Conservation (phyloP, 225 moss, liverwort and hornwort species). For the Sphagnum contortum region DNA sequence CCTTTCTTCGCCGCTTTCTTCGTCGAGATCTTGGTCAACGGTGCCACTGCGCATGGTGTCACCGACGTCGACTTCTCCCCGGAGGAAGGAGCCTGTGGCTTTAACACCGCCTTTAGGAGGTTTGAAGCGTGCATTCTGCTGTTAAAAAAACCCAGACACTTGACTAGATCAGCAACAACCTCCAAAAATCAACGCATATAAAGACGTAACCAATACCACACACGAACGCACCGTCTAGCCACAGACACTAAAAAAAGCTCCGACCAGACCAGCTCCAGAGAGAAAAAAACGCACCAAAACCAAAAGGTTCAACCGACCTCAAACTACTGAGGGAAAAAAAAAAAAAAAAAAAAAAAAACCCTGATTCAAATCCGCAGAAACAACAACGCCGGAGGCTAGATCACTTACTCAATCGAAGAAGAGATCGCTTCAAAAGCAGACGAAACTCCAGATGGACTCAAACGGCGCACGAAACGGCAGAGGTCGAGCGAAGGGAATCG, state of each 20-base stretch:
- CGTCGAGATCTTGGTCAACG: not conserved
- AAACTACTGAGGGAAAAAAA: too few species aligned
- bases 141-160: not conserved
- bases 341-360: not conserved
- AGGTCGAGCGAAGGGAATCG: too few species aligned
- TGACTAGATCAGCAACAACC: not conserved
- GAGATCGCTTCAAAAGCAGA: not conserved
- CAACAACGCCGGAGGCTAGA: not conserved
- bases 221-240: not conserved
- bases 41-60: too few species aligned
- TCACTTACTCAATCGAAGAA: too few species aligned
- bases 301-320: too few species aligned
- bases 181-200: too few species aligned
- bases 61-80: not conserved
- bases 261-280: not conserved
- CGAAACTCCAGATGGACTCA: not conserved
- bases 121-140: too few species aligned
- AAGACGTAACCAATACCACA: not conserved
- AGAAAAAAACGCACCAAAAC: not conserved
- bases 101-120: not conserved
- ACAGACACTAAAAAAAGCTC: too few species aligned
- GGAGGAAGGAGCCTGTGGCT: not conserved
- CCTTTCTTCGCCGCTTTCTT: not conserved
- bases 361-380: not conserved
- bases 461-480: not conserved